Base-by-base conservation (phyloP, 352 stramenopile species). In the Phytophthora sansomeana region DNA sequence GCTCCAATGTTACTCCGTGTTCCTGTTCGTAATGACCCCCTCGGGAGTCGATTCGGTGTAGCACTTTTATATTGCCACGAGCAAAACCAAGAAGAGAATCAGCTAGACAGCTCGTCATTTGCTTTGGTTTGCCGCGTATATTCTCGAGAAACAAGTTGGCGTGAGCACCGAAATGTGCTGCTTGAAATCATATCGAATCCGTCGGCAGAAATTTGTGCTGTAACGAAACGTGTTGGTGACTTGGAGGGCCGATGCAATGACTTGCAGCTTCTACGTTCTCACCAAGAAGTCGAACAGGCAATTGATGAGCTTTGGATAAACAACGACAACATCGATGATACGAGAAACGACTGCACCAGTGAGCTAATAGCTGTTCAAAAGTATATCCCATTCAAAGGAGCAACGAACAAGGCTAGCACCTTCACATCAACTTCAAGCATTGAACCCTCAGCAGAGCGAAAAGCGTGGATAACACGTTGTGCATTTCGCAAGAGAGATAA, bases 401-500 rank as follows among this genome's bases (percentile, higher is more conserved):
- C 60, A 21, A 28, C 48, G 44, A 68, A 35, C 46, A 44, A 39
- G 24, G 14, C 6, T 38, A 57, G 26, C 17, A 33, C 29, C 17
- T 57, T 14, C 43, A 48, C 21, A 13, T 42, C 14, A 7, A 16
- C 17, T 39, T 35, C 43, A 30, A 59, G 16, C 30, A 42, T 29
- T 1, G 16, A n/a, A 0, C 2, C 33, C 9, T 39, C 44, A 63
- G 13, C 14, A 13, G 62, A 65, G 11, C 43, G 67, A 14, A 80
- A 71, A 48, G 80, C 80, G 13, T 91, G 83, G 83, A 83, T 91
- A 39, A 66, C 74, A 19, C 75, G 83, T 8, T 74, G 75, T 47
- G 78, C 66, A 28, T 89, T 72, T 46, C 79, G 79, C 21, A 90
- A 90, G 59, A 81, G 72, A 35, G 77, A 89, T 28, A 77, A 73